phyloP scores from a whole-genome alignment of 2,329 filamentous ascomycete genomes.

The Neonectria faginata region DNA sequence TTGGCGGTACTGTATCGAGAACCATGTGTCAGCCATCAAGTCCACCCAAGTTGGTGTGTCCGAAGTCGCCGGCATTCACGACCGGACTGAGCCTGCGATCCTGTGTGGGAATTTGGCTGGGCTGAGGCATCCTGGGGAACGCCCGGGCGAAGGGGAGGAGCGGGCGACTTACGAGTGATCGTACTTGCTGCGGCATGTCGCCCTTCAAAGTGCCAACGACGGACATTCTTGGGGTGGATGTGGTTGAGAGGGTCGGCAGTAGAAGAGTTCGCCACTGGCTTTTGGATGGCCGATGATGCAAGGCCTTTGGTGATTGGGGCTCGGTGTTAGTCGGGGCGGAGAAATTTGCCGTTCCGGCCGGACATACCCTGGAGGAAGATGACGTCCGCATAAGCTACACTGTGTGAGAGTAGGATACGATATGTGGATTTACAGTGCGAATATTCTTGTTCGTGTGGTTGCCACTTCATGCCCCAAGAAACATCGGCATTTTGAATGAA shows the following conservation, averaged over 20 bases:
- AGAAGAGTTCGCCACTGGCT: slow-evolving; percentile 38
- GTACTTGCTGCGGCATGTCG: slow-evolving; percentile 68
- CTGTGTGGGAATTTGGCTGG: slow-evolving; percentile 19
- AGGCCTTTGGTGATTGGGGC: slow-evolving; percentile 39
- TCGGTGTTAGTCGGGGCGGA: slow-evolving; percentile 53
- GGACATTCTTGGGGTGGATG: slow-evolving; percentile 54
- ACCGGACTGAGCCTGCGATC: background rate
- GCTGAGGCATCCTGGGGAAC: slow-evolving; percentile 6
- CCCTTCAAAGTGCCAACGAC: slow-evolving; percentile 58
- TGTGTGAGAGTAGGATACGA: background rate
- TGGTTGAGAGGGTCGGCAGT: slow-evolving; percentile 30
- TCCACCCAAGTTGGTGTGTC: background rate
- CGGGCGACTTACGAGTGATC: slow-evolving; percentile 64
- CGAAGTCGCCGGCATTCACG: slow-evolving; percentile 26
- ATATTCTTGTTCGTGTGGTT: background rate
- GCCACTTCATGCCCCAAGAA: background rate
- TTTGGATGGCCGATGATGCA: slow-evolving; percentile 45
- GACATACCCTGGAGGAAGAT: slow-evolving; percentile 17
- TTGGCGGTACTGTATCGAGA: slow-evolving; percentile 80
- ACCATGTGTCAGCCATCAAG: slow-evolving; percentile 29
- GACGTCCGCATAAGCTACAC: background rate
- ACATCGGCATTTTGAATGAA: slow-evolving; percentile 11
- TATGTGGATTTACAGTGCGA: slow-evolving; percentile 10
- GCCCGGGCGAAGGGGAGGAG: background rate
- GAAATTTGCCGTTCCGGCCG: slow-evolving; percentile 49